Base-by-base conservation (phyloP, 2,329 filamentous ascomycete genomes). In the Cordyceps farinosa region DNA sequence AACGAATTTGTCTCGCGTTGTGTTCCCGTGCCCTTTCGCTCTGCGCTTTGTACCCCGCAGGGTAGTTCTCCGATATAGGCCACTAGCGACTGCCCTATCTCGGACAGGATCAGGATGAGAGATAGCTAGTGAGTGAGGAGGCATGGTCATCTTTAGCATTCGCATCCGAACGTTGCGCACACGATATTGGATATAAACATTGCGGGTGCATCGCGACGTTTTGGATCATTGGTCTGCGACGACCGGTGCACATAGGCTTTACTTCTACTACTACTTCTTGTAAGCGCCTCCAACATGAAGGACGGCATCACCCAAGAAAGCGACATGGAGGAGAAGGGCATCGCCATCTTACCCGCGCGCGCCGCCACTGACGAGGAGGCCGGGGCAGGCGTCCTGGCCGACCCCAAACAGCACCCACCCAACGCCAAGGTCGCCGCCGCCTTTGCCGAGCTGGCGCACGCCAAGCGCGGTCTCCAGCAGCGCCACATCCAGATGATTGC, bases 401-500 rank as follows among this genome's bases (percentile, higher is more conserved):
- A 22, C 22, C 22, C 22, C 22, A 22, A 22, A 22, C 22, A 22
- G 22, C 22, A 22, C 1, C 22, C 22, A 22, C 22, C 42, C 10
- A 50, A 48, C 32, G 51, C 52, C 60, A 55, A 40, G 11, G 51
- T 62, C 51, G 17, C 8, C 15, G 22, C n/a, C 10, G 59, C 59
- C n/a, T 62, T 50, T 27, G 30, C 29, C 27, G 60, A 62, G 60
- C 44, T 62, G 29, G 60, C 60, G 40, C 48, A 53, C n/a, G 50
- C 58, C 58, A 42, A 36, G 34, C 59, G 59, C 57, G 57, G 57
- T 9, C 76, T 81, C 67, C 76, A 79, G 69, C 75, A 77, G 62
- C 77, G 80, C 51, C 80, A 82, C 70, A 75, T 82, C 66, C 79
- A 82, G 69, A 80, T 82, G 75, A 80, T 82, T 69, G 79, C 78